Evolutionary conservation across 2,329 filamentous ascomycete species (phyloP), one percentile per base, ranked within the genome.

Genomic region (Cytospora chrysosperma): DNA sequence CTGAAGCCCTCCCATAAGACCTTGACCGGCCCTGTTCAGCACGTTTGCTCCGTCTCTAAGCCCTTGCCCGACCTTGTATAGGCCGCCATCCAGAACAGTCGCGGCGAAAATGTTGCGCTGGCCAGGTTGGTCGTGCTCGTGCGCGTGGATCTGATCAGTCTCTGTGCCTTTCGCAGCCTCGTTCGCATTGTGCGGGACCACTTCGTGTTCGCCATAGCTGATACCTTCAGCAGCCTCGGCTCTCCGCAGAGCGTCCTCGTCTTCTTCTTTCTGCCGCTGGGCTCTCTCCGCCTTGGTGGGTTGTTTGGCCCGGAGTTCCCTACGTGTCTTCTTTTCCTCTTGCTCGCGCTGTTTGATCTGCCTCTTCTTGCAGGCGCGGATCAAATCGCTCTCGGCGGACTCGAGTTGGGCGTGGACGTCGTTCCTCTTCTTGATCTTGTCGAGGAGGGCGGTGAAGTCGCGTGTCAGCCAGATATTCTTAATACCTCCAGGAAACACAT

Each of bases 401-500:
- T 99, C 95, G 0, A 99, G 84, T 62, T 81, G 79, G 50, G 82
- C 75, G 54, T 94, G 92, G 17, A 97, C 79, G 10, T 83, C 78
- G 65, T 93, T 86, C 52, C 95, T 85, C 67, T 86, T 79, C 56
- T 91, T 85, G 53, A 98, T 90, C 73, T 98, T 98, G 66, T 93
- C 89, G 54, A 91, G 84, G 13, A 99, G 83, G 10, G 88, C 84
- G 51, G 93, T 91, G 68, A 92, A 89, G 72, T 99, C 91, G 66
- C 94, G 86, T 65, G 97, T 99, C 70, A 99, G 88, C 93, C 94
- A 99, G 54, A 99, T 91, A 69, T 98, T 98, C 65, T 92, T 87
- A 72, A 99, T 89, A 32, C 95, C 95, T 24, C 95, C 95, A 0
- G 95, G 95, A 70, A 97, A 98, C 1, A 98, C 93, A 73, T 99